Conservation (phyloP, 2,329 filamentous ascomycete genomes). For the Akanthomyces dipterigenus region DNA sequence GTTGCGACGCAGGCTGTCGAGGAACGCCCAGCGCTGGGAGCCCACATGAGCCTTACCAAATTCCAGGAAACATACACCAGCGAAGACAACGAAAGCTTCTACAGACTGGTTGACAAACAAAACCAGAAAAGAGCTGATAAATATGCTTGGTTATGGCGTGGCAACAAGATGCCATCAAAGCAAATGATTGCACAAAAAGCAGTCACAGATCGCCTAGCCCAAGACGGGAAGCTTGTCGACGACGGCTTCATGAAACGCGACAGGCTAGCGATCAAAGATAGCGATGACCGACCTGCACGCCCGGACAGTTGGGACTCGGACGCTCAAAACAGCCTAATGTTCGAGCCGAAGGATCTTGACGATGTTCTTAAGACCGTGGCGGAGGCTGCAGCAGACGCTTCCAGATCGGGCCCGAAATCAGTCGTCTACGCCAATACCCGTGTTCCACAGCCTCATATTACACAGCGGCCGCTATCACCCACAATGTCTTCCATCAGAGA, state of each 20-base stretch:
- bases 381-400: conserved; percentile 62
- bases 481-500: conserved; percentile 79
- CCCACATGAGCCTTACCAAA: conserved; percentile 70
- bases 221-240: conserved; percentile 42
- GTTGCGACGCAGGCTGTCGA: conserved; percentile 33
- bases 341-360: conserved; percentile 60
- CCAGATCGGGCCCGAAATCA: conserved; percentile 66
- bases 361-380: conserved; percentile 54
- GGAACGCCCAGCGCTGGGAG: conserved; percentile 52
- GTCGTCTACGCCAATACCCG: conserved; percentile 82
- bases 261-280: conserved; percentile 57
- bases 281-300: conserved; percentile 65
- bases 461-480: conserved; percentile 60
- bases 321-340: conserved; percentile 85
- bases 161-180: conserved; percentile 80
- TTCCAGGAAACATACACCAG: conserved; percentile 95
- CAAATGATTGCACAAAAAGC: conserved; percentile 64
- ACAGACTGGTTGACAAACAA: conserved; percentile 82
- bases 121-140: conserved; percentile 80
- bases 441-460: conserved; percentile 46
- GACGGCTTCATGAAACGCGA: conserved; percentile 50
- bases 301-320: conserved; percentile 69
- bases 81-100: conserved; percentile 97
- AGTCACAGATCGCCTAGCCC: conserved; percentile 46
- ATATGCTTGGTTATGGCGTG: conserved; percentile 81